Evolutionary conservation across 2,329 filamentous ascomycete genomes (phyloP).

Genomic region (Botrytis hyacinthi): DNA sequence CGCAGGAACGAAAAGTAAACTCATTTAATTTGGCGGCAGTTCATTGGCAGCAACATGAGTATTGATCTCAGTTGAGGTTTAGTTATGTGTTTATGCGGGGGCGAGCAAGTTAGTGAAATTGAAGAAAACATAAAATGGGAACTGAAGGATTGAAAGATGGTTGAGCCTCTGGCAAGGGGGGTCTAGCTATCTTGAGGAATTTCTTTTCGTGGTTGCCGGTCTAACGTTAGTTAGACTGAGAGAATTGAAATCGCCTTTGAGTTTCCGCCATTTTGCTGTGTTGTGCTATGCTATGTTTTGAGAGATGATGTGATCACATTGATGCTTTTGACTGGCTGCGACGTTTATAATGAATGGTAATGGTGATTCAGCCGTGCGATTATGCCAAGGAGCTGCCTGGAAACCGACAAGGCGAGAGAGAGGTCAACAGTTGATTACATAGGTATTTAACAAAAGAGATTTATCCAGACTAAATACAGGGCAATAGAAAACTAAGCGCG

Average conservation of each 20-base stretch:
- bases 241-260: neutral
- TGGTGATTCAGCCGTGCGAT: neutral
- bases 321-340: neutral
- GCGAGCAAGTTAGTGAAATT: neutral
- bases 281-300: neutral
- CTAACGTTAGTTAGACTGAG: neutral
- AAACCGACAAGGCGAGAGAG: neutral
- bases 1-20: neutral
- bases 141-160: neutral
- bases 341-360: neutral
- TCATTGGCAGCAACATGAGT: neutral
- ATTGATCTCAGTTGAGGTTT: neutral
- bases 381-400: neutral
- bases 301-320: neutral
- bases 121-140: neutral
- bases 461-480: slow-evolving; percentile 8
- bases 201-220: slow-evolving; percentile 1
- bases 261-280: neutral
- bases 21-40: neutral
- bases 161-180: neutral
- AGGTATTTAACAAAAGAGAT: neutral
- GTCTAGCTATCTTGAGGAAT: neutral
- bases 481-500: slow-evolving; percentile 15
- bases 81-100: neutral
- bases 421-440: neutral